These are phyloP conservation scores for Reticulascus tulasneorum DNA, from an alignment of 2,329 filamentous ascomycete species.

Conservation along the genomic window DNA sequence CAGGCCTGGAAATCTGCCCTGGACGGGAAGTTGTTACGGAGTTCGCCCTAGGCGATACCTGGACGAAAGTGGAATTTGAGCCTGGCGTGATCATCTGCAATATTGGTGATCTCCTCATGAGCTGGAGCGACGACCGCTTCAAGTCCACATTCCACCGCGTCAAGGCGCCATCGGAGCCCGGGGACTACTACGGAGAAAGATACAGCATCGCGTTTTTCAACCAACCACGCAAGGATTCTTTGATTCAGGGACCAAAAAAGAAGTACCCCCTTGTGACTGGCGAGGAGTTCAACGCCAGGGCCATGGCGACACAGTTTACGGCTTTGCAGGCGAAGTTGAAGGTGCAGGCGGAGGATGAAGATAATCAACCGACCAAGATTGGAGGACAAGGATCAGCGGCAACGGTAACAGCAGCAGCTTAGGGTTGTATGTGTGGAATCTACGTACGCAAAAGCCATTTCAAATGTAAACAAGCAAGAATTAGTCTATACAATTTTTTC, in stretches of 20 bases:
- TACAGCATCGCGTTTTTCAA: slow-evolving; percentile 67
- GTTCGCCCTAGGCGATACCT: slow-evolving; percentile 55
- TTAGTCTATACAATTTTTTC: too few species aligned
- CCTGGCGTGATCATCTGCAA: slow-evolving; percentile 58
- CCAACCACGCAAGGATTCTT: slow-evolving; percentile 54
- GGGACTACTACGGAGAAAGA: slow-evolving; percentile 54
- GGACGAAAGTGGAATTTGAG: slow-evolving; percentile 58
- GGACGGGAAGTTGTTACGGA: slow-evolving; percentile 56
- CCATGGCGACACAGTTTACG: slow-evolving; percentile 4
- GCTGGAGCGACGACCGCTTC: slow-evolving; percentile 63
- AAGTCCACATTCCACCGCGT: slow-evolving; percentile 64
- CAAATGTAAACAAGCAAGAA: too few species aligned
- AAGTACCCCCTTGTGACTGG: slow-evolving; percentile 61
- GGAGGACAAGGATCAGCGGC: too few species aligned
- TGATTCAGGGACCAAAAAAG: slow-evolving; percentile 56
- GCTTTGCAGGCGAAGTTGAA: slow-evolving; percentile 3
- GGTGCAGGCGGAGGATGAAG: neutral
- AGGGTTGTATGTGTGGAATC: too few species aligned
- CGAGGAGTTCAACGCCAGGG: slow-evolving; percentile 47
- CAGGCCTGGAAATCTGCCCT: slow-evolving; percentile 61
- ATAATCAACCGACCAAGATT: neutral
- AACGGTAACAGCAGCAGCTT: too few species aligned
- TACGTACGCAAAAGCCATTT: too few species aligned
- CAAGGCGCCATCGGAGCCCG: slow-evolving; percentile 52
- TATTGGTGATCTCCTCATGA: slow-evolving; percentile 64